phyloP scores from a whole-genome alignment of 179 eudicot genomes.

The Silene noctiflora region DNA sequence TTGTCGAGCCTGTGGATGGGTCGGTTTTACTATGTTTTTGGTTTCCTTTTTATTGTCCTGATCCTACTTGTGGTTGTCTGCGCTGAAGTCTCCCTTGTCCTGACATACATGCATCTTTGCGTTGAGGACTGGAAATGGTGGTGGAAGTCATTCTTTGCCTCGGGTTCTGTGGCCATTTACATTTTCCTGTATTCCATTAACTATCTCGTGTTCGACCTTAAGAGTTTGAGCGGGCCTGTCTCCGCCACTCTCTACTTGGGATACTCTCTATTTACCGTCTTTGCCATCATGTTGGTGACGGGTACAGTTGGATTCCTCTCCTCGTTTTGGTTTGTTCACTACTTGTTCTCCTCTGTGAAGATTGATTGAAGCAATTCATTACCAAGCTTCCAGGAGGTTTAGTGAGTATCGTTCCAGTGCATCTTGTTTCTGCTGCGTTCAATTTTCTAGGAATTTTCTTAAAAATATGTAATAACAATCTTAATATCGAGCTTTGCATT shows the following conservation, averaged over 20 bases:
- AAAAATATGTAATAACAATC: constrained; percentile 7
- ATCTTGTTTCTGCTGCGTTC: constrained; percentile 1
- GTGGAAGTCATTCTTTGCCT: constrained; percentile 47
- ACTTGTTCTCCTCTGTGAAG: constrained; percentile 38
- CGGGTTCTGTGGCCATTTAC: constrained; percentile 42
- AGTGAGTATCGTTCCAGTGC: background rate
- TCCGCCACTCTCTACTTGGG: constrained; percentile 41
- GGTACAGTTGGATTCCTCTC: constrained; percentile 29
- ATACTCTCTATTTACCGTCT: constrained; percentile 35
- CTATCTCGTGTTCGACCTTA: constrained; percentile 40
- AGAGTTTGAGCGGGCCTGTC: constrained; percentile 40
- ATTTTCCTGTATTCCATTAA: constrained; percentile 39
- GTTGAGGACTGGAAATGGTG: constrained; percentile 46
- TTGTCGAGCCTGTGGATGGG: constrained; percentile 76
- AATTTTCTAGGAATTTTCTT: constrained; percentile 1
- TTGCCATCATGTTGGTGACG: constrained; percentile 34
- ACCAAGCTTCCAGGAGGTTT: background rate
- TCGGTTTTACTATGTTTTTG: constrained; percentile 65
- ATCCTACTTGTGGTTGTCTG: constrained; percentile 47
- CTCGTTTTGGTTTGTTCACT: constrained; percentile 37
- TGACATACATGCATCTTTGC: constrained; percentile 41
- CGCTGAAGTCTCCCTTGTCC: constrained; percentile 39
- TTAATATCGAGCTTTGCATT: background rate
- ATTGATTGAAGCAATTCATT: constrained; percentile 27
- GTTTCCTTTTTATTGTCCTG: constrained; percentile 58